Conservation (phyloP, 108 stramenopile species). For the Ochromonas danica region DNA sequence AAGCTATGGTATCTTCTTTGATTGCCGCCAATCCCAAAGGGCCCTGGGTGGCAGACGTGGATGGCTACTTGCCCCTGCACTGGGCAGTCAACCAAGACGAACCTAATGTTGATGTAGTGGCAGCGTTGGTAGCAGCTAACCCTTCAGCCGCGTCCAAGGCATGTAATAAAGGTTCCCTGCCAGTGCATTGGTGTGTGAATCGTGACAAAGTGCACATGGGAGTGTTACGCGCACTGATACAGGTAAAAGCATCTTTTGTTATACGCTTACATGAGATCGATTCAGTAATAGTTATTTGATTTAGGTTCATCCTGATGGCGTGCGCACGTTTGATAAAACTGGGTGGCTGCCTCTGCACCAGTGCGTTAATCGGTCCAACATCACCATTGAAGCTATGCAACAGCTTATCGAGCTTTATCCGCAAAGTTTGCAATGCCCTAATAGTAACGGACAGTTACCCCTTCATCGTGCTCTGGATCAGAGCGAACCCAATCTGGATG, state of each 20-base stretch:
- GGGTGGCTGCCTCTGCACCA: conserved; percentile 29
- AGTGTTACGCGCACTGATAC: conserved; percentile 10
- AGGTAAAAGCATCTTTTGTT: no score
- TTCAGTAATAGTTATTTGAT: no score
- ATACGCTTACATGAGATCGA: no score
- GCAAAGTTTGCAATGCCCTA: conserved; percentile 12
- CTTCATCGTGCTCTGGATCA: conserved; percentile 32
- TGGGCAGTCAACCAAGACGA: conserved; percentile 34
- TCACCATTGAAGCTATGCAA: not conserved
- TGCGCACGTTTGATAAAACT: conserved; percentile 2
- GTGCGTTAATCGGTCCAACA: not conserved
- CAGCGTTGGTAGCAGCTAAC: not conserved
- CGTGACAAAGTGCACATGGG: not conserved
- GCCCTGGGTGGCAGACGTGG: conserved; percentile 2
- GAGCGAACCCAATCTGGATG: not conserved
- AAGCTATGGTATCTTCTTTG: not conserved
- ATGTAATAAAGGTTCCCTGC: conserved; percentile 17
- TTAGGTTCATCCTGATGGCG: conserved; percentile 28
- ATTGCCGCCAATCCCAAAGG: conserved; percentile 22
- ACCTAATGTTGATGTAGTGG: conserved; percentile 21
- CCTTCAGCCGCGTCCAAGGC: conserved; percentile 7
- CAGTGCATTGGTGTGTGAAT: conserved; percentile 35
- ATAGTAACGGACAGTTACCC: conserved; percentile 20
- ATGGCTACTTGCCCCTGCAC: conserved; percentile 35
- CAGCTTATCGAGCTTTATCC: conserved; percentile 27